These are phyloP conservation scores for Heritiera littoralis DNA, from an alignment of 345 rosid species.

Conservation along the genomic window DNA sequence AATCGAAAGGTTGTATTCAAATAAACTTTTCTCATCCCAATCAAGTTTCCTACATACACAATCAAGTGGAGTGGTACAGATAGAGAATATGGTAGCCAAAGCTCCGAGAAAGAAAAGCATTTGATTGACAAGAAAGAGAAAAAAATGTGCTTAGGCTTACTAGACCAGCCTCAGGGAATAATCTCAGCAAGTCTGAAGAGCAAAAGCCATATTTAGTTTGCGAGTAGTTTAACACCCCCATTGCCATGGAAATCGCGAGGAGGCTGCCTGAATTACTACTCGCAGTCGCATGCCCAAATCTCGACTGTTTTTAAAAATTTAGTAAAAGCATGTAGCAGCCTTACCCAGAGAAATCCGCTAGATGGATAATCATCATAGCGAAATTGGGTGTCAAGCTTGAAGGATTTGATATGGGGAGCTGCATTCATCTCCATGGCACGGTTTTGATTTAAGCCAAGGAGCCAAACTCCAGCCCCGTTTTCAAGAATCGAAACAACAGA, in stretches of 20 bases:
- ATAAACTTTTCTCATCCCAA: neutral
- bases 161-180: slow-evolving; percentile 82
- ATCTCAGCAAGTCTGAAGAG: slow-evolving; percentile 94
- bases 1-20: no score
- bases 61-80: no score
- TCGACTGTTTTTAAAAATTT: neutral
- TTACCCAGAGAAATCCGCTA: slow-evolving; percentile 21
- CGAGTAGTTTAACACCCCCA: slow-evolving; percentile 82
- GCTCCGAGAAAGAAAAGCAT: no score
- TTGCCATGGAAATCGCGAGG: slow-evolving; percentile 44
- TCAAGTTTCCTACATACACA: neutral
- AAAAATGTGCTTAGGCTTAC: slow-evolving; percentile 63
- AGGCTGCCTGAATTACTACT: slow-evolving; percentile 91
- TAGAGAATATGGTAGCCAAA: no score
- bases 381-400: neutral
- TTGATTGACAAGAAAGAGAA: neutral
- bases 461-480: slow-evolving; percentile 66
- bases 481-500: neutral
- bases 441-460: slow-evolving; percentile 37
- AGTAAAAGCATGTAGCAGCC: slow-evolving; percentile 20
- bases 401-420: slow-evolving; percentile 41
- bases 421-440: slow-evolving; percentile 62
- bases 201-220: slow-evolving; percentile 49
- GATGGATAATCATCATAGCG: neutral
- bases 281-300: slow-evolving; percentile 20